Evolutionary conservation across 805 yeast species (phyloP), one percentile per base, ranked within the genome.

Genomic region (Peterozyma toletana): DNA sequence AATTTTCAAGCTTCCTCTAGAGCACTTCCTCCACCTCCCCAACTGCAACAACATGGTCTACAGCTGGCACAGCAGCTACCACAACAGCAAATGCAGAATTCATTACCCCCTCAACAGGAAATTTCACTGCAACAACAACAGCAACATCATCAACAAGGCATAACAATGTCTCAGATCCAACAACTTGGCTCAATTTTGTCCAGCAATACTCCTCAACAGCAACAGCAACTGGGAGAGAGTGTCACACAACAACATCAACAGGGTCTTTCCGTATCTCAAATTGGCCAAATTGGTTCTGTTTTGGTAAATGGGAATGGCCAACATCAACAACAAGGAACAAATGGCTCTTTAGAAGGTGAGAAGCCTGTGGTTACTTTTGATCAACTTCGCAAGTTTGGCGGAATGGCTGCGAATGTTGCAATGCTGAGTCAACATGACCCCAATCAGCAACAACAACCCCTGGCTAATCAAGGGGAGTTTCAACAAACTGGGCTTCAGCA

Each of bases 121-220:
- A n/a, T n/a, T n/a, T n/a, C n/a, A 35, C 39, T 38, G 21, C 47
- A 35, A 27, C 53, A 46, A 40, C 55, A 45, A 27, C 53, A 48
- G 33, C 49, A 56, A 49, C 46, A 35, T 41, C 52, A 33, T 44
- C 56, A 45, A 44, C 57, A 50, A n/a, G n/a, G 33, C 9, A 31
- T 11, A 5, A 31, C 34, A 4, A 11, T 31, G 34, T 14, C 15
- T 5, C 34, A 11, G n/a, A 14, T 31, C 15, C 34, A 11, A 31
- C 34, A 11, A 5, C 10, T 14, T 13, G 15, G 34, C n/a, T 11
- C n/a, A 13, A 13, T 14, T 31, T 31, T 21, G 16, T 11, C 21
- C 10, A 21, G 30, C 15, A 14, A 16, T 15, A 13, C 31, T 7
- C 46, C 36, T 21, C 49, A 40, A 21, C 53, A 44, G 33, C 54